Evolutionary conservation across 129 eudicot genomes (phyloP), one percentile per base, ranked within the genome.

Genomic region (Erigeron canadensis): DNA sequence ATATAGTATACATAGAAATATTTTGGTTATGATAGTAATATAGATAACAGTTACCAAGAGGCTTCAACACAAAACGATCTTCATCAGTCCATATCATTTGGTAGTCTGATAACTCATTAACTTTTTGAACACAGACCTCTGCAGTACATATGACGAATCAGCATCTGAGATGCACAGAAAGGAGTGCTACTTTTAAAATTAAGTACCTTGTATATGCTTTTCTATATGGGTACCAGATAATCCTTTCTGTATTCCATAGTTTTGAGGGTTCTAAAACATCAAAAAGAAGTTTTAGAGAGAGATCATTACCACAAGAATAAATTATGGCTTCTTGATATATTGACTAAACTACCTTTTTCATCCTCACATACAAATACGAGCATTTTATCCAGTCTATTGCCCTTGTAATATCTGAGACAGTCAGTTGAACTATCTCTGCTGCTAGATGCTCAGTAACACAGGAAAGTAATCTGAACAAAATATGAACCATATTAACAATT

Each of bases 321-420:
- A 1, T 50, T 10, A 5, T 66, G 66, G 63, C 13, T 75, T 75
- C 59, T 48, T 48, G 21, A 53, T 67, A 78, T 77, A 56, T 87
- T 61, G 62, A 38, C 53, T 63, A 40, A 59, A 63, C 71, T 39
- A 83, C 99, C 97, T 90, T 90, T 86, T 86, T 90, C 88, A 90
- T 88, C 75, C 99, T 79, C 72, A 95, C 96, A 67, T 86, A 95
- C 82, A 95, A 74, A 81, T 80, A 95, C 59, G 99, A 95, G 84
- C 99, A 90, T 77, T 90, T 90, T 80, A 95, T 82, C 99, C 99
- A 95, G 72, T 95, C 97, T 81, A 95, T 95, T 56, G 99, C 99
- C 60, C 82, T 80, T 70, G 96, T 84, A 60, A 95, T 90, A 81
- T 95, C 99, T 72, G 97, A 71, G 53, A 95, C 81, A 38, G 99